Evolutionary conservation across 2,329 filamentous ascomycete species (phyloP).

Genomic region (Cordyceps fumosorosea): DNA sequence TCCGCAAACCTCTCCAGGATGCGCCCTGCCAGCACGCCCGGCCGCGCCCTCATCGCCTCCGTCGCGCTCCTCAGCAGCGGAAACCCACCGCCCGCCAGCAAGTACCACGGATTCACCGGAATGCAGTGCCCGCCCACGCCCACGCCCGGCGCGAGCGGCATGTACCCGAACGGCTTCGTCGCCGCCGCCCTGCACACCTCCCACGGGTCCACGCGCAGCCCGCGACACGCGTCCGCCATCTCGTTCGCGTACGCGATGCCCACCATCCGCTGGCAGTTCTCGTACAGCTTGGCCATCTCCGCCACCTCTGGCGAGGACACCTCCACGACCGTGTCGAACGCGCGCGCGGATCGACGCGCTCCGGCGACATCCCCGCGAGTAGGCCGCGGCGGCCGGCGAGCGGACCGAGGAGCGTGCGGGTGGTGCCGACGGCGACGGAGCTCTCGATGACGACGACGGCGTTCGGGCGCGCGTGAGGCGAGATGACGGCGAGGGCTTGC

Average conservation of each 20-base stretch:
- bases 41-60: conserved; percentile 37
- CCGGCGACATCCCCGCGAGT: conserved; percentile 44
- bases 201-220: conserved; percentile 40
- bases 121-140: conserved; percentile 52
- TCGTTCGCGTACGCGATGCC: conserved; percentile 50
- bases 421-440: conserved; percentile 50
- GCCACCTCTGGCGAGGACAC: conserved; percentile 48
- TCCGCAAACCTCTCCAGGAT: conserved; percentile 21
- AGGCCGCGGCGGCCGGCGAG: conserved; percentile 35
- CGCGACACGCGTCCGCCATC: conserved; percentile 46
- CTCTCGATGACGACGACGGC: conserved; percentile 46
- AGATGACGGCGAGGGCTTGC: conserved; percentile 36
- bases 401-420: conserved; percentile 40
- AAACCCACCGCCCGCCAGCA: conserved; percentile 40
- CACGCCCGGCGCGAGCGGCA: conserved; percentile 38
- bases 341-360: conserved; percentile 45
- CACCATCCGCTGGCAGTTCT: conserved; percentile 52
- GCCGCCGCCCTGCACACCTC: conserved; percentile 43
- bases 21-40: conserved; percentile 31
- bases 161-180: conserved; percentile 48
- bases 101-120: conserved; percentile 48
- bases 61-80: conserved; percentile 40
- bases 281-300: conserved; percentile 53
- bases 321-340: conserved; percentile 40
- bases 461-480: conserved; percentile 34